Base-by-base conservation (phyloP, 139 green algal genomes). In the Chlorokybus atmophyticus region DNA sequence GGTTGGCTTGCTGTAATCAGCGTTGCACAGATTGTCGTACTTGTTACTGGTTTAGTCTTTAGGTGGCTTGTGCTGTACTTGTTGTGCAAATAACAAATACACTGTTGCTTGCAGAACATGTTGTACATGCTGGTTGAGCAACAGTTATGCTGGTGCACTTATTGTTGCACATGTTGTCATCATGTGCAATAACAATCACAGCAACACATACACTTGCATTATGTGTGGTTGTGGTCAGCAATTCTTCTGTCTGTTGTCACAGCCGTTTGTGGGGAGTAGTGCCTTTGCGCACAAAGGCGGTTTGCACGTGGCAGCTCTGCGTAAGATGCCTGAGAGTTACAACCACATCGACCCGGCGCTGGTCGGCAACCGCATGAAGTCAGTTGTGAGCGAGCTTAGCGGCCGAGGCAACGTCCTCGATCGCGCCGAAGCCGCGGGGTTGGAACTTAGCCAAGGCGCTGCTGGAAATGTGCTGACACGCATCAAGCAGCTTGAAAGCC, bases 211-310 rank as follows among this genome's bases (percentile, higher is more conserved):
- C n/a, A n/a, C n/a, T n/a, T n/a, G n/a, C n/a, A n/a, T n/a, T n/a
- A n/a, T n/a, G n/a, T n/a, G n/a, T n/a, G n/a, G n/a, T n/a, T n/a
- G n/a, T n/a, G n/a, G n/a, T n/a, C n/a, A n/a, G n/a, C n/a, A 44
- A 2, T 57, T 71, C 51, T 51, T 42, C 5, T 23, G 35, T 25
- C 23, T 29, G n/a, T 21, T 50, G 10, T 28, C n/a, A 3, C 50
- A 77, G 47, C 68, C 68, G 1, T 76, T 67, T 67, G 58, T 76
- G 29, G 68, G 68, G 2, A 50, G 57, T 2, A 66, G 28, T 21
- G 68, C 68, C 24, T 76, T 76, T 17, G 68, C 68, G 3, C 68
- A 76, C 59, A 76, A 76, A 52, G 68, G 68, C n/a, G 68, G 68
- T n/a, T 47, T 76, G 2, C 68, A 76, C 48, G 68, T 76, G 25